Conservation (phyloP, 768 basidiomycete species). For the Exsudoporus frostii region DNA sequence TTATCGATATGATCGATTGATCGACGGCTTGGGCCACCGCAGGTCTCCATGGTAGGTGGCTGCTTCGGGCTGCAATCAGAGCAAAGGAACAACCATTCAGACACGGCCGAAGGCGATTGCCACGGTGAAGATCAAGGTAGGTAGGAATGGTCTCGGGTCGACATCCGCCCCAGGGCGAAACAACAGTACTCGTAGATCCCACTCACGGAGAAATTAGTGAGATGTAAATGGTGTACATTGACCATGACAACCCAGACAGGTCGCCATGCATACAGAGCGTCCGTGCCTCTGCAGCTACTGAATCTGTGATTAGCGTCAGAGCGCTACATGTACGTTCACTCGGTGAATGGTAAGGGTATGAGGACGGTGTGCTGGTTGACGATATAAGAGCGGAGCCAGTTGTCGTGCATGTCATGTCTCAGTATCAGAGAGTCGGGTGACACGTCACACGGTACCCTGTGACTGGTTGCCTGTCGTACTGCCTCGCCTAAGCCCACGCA, state of each 20-base stretch:
- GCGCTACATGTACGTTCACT: too few species aligned
- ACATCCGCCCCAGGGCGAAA: not conserved
- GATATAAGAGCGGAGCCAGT: too few species aligned
- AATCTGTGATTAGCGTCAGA: too few species aligned
- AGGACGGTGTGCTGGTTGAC: too few species aligned
- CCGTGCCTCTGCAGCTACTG: too few species aligned
- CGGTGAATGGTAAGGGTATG: too few species aligned
- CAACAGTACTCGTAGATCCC: not conserved
- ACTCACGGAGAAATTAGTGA: not conserved
- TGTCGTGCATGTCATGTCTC: too few species aligned
- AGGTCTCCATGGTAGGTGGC: too few species aligned
- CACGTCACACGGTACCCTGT: constrained; percentile 13
- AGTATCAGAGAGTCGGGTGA: too few species aligned
- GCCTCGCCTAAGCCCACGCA: constrained; percentile 15
- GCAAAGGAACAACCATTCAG: not conserved
- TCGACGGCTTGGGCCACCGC: not conserved
- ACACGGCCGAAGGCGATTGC: not conserved
- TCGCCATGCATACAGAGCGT: too few species aligned
- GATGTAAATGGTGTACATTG: not conserved
- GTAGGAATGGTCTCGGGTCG: not conserved
- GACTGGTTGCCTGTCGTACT: constrained; percentile 15
- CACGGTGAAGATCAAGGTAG: not conserved
- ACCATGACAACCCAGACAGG: not conserved
- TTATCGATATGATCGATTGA: not conserved
- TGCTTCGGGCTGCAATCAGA: not conserved